phyloP scores from a whole-genome alignment of 2,329 filamentous ascomycete genomes.

The Hymenotorrendiella dingleyae region DNA sequence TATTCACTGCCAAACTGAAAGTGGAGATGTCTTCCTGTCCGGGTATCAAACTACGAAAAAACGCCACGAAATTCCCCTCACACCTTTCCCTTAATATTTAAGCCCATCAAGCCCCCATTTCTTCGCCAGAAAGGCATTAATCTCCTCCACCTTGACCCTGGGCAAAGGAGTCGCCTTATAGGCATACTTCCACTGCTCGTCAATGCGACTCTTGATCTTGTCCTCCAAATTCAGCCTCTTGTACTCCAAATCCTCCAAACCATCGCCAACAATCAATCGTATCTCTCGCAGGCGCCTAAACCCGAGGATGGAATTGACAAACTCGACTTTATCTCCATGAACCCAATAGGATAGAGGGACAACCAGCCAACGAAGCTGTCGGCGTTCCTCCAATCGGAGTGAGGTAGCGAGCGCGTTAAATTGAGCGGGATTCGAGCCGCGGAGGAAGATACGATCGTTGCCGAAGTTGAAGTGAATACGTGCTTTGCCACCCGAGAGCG shows the following conservation, averaged over 20 bases:
- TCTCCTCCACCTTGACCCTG: neutral
- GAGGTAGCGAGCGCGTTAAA: neutral
- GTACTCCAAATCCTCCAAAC: neutral
- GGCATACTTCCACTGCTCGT: neutral
- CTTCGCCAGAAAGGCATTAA: neutral
- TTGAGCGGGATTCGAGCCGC: neutral
- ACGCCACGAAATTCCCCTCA: neutral
- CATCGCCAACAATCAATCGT: neutral
- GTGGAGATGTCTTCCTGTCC: no score
- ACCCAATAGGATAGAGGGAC: slow-evolving; percentile 2
- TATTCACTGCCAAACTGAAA: no score
- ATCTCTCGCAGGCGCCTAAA: neutral
- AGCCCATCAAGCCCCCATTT: slow-evolving; percentile 2
- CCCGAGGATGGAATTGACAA: neutral
- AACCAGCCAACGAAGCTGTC: slow-evolving; percentile 1
- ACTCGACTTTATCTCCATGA: neutral
- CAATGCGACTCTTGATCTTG: neutral
- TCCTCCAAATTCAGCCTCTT: neutral
- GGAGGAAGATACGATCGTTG: slow-evolving; percentile 13
- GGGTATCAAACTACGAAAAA: no score
- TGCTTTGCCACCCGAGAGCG: neutral
- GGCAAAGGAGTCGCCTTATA: neutral
- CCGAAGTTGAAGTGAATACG: slow-evolving; percentile 10
- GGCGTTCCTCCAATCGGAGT: neutral
- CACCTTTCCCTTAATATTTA: neutral